Percentiles rank a stretch among this genome's conserved stretches.
Evolutionary conservation across 1,139 yeast species (phyloP).

Genomic region (Saccharomyces hybrid): DNA sequence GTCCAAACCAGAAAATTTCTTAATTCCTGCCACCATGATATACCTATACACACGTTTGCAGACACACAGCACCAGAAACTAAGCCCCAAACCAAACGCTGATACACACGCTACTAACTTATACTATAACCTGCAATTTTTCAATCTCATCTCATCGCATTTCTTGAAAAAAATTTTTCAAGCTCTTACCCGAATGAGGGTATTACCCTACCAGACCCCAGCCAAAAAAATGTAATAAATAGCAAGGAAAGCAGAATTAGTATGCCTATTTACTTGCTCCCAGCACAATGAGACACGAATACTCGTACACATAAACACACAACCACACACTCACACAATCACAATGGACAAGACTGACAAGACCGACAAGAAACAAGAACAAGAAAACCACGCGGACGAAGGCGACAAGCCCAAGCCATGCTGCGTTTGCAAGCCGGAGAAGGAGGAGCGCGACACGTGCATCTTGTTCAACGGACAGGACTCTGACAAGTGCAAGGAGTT

Average conservation of each 20-base stretch:
- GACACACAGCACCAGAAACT: conserved; percentile 4
- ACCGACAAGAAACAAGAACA: neutral
- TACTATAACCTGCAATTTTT: neutral
- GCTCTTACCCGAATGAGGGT: neutral
- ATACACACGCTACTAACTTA: neutral
- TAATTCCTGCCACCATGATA: neutral
- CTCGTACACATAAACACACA: neutral
- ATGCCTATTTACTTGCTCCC: neutral
- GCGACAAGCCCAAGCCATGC: conserved; percentile 79
- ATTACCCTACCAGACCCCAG: neutral
- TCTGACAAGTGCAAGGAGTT: conserved; percentile 71
- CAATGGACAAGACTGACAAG: neutral
- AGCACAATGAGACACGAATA: neutral
- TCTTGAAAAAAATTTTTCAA: conserved; percentile 2
- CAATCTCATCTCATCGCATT: conserved; percentile 23
- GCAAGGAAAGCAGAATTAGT: too few relatives aligned
- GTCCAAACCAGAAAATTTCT: conserved; percentile 30
- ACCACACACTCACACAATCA: neutral
- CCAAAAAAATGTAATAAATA: neutral
- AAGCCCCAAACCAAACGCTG: neutral
- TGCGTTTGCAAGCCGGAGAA: conserved; percentile 91
- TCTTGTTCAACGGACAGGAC: conserved; percentile 75
- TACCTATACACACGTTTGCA: conserved; percentile 3
- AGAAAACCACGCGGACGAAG: conserved; percentile 5
- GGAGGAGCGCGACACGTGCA: conserved; percentile 76